A percentile compares a stretch with the other conserved stretches of the same genome.
phyloP scores from a whole-genome alignment of 108 stramenopile genomes.

The Cyclotella cryptica region DNA sequence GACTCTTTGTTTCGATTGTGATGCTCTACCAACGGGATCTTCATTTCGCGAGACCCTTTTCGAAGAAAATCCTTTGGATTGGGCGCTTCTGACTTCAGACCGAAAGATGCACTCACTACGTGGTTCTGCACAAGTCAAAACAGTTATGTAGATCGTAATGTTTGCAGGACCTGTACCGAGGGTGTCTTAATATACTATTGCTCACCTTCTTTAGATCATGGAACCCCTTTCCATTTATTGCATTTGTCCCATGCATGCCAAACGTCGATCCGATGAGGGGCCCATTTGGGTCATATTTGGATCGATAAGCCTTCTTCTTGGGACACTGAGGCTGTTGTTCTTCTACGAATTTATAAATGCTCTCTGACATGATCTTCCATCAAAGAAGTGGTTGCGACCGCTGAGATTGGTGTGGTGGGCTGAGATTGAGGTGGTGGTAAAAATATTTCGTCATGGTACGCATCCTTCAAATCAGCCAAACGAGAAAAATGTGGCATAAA shows the following conservation, averaged over 20 bases:
- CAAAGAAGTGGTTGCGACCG: background rate
- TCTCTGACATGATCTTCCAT: conserved; percentile 39
- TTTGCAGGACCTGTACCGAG: background rate
- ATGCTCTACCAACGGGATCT: conserved; percentile 30
- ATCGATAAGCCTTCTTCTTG: conserved; percentile 66
- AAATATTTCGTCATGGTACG: background rate
- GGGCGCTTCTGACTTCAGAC: conserved; percentile 32
- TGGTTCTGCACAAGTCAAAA: conserved; percentile 39
- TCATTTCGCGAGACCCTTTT: conserved; percentile 40
- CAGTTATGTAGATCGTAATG: background rate
- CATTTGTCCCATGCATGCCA: conserved; percentile 60
- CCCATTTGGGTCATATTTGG: conserved; percentile 61
- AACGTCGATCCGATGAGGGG: conserved; percentile 70
- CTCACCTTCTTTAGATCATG: conserved; percentile 56
- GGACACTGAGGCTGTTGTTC: conserved; percentile 37
- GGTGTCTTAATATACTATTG: background rate
- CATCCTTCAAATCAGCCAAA: background rate
- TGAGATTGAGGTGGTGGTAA: background rate
- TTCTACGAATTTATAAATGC: conserved; percentile 72
- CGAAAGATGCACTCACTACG: conserved; percentile 52
- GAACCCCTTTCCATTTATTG: conserved; percentile 58
- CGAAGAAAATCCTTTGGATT: conserved; percentile 60
- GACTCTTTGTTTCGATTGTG: conserved; percentile 39
- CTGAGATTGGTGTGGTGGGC: too few species aligned
- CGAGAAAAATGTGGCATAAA: background rate